A percentile compares a stretch with the other conserved stretches of the same genome.
Conservation (phyloP, 192 early-diverging fungal species). For the Backusella mclennaniae region DNA sequence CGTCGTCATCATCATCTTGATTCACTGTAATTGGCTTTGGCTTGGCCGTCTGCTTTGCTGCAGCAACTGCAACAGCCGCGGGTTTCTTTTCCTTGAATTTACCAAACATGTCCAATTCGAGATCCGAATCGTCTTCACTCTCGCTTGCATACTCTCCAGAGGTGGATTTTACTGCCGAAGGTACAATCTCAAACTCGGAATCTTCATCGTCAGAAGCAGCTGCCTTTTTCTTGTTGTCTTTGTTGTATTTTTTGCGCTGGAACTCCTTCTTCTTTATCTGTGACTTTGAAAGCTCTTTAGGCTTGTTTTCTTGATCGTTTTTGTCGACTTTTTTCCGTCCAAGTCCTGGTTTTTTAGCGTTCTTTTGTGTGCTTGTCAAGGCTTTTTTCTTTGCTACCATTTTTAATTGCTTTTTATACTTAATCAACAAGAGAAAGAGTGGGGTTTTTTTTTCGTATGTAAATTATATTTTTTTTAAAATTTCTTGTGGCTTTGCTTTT, state of each 20-base stretch:
- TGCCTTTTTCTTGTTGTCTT: conserved; percentile 20
- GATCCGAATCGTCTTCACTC: conserved; percentile 18
- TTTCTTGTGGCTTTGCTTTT: background rate
- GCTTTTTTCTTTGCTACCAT: background rate
- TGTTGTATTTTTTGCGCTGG: conserved; percentile 32
- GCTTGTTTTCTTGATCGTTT: background rate
- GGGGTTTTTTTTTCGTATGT: background rate
- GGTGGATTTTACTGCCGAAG: background rate
- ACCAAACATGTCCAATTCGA: conserved; percentile 37
- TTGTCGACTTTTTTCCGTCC: background rate
- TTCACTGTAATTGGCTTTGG: conserved; percentile 14
- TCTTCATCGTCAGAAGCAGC: conserved; percentile 23
- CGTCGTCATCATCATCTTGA: conserved; percentile 10
- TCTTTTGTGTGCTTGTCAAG: background rate
- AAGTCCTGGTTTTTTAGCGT: background rate
- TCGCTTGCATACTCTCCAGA: background rate
- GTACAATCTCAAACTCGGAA: conserved; percentile 41
- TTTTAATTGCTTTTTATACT: background rate
- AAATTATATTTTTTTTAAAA: background rate
- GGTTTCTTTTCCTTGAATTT: background rate
- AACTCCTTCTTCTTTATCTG: conserved; percentile 28
- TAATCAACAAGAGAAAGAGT: background rate
- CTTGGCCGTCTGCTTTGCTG: background rate
- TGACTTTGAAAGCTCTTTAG: conserved; percentile 9
- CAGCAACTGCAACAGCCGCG: conserved; percentile 6